Percentiles rank a stretch among this genome's conserved stretches.
These are phyloP conservation scores for Telopea speciosissima DNA, from an alignment of 177 flowering plant genomes.

Conservation along the genomic window DNA sequence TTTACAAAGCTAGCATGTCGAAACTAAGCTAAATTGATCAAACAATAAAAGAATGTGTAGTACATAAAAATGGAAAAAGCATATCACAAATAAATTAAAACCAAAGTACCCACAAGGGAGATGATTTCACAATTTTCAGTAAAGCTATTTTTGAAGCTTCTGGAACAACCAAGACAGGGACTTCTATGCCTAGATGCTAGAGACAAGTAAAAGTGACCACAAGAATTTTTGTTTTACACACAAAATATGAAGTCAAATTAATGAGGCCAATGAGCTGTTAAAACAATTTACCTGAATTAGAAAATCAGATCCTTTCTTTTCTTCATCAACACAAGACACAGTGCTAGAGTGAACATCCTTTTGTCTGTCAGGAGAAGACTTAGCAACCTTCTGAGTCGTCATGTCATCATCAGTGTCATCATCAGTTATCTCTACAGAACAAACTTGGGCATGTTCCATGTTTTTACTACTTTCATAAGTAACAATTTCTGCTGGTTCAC, in stretches of 20 bases:
- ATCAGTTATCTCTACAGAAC: slow-evolving; percentile 11
- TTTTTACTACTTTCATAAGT: slow-evolving; percentile 5
- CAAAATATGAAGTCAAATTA: not conserved
- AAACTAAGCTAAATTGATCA: not conserved
- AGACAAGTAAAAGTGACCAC: not conserved
- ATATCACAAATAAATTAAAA: not conserved
- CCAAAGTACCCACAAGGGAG: not conserved
- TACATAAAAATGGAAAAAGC: not conserved
- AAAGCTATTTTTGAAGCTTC: not conserved
- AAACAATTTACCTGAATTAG: slow-evolving; percentile 51
- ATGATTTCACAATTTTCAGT: not conserved
- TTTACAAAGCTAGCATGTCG: not conserved
- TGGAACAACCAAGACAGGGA: not conserved
- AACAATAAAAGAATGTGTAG: not conserved
- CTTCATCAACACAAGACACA: slow-evolving; percentile 28
- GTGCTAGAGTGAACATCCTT: slow-evolving; percentile 17
- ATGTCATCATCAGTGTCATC: slow-evolving; percentile 19
- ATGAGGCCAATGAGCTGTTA: not conserved
- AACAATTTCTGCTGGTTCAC: slow-evolving; percentile 1
- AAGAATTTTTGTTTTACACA: not conserved
- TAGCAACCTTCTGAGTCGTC: slow-evolving; percentile 9
- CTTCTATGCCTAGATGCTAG: not conserved
- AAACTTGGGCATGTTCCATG: slow-evolving; percentile 16
- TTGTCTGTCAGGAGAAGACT: slow-evolving; percentile 16
- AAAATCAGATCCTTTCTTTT: slow-evolving; percentile 61